Conservation (phyloP, 805 yeast genomes). For the Ogataea polymorpha region DNA sequence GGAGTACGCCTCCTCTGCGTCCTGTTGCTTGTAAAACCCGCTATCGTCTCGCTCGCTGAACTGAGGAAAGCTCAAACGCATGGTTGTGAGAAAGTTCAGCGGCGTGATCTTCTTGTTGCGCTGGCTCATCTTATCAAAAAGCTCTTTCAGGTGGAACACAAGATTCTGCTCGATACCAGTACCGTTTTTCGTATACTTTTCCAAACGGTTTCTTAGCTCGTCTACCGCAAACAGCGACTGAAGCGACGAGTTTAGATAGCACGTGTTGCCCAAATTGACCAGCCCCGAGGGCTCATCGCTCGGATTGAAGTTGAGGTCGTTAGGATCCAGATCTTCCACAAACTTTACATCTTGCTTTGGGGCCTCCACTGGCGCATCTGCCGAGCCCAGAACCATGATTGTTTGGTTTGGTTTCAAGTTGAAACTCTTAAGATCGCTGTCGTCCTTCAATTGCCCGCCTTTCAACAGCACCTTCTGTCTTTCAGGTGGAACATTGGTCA, state of each 20-base stretch:
- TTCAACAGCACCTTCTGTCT: slow-evolving; percentile 89
- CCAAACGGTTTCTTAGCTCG: slow-evolving; percentile 38
- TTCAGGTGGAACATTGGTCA: slow-evolving; percentile 80
- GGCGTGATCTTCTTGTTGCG: slow-evolving; percentile 59
- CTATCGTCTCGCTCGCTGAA: slow-evolving; percentile 73
- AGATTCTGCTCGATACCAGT: slow-evolving; percentile 28
- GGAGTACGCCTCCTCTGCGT: slow-evolving; percentile 94
- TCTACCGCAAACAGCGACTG: slow-evolving; percentile 50
- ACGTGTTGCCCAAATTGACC: slow-evolving; percentile 70
- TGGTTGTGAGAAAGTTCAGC: slow-evolving; percentile 55
- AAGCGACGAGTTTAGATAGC: slow-evolving; percentile 69
- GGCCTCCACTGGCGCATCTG: slow-evolving; percentile 42
- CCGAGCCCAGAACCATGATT: slow-evolving; percentile 90
- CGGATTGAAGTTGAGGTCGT: slow-evolving; percentile 16
- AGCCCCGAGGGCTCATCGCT: slow-evolving; percentile 60
- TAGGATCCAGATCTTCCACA: slow-evolving; percentile 56
- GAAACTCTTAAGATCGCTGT: slow-evolving; percentile 45
- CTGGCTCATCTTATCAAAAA: slow-evolving; percentile 42
- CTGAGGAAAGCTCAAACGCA: slow-evolving; percentile 77
- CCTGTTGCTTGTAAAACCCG: slow-evolving; percentile 90
- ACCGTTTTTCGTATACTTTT: slow-evolving; percentile 19
- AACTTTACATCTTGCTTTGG: slow-evolving; percentile 50
- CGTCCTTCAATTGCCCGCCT: slow-evolving; percentile 84
- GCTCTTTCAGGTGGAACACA: slow-evolving; percentile 35
- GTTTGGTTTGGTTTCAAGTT: slow-evolving; percentile 62